Evolutionary conservation across 2,329 filamentous ascomycete genomes (phyloP), one percentile per base, ranked within the genome.

Genomic region (Aspergillus tubingensis): DNA sequence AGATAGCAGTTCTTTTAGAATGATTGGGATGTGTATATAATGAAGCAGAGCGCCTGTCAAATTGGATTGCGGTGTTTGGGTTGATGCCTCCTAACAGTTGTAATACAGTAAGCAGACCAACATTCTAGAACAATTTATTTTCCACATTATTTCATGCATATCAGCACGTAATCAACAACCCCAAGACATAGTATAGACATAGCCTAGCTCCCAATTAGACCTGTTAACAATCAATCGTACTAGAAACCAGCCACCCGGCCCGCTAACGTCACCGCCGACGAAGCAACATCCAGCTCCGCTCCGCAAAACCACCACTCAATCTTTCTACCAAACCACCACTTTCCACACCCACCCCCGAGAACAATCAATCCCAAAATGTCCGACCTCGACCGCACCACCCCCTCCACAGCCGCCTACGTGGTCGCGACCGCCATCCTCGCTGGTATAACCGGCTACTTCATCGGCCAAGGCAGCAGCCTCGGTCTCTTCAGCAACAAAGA

Each of bases 361-460:
- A 32, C 30, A 32, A 11, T 27, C 25, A 27, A 27, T 8, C 7
- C 25, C 25, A 32, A 32, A 61, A 77, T 77, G 75, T 66, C 75
- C 19, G 70, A 73, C 3, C 27, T 74, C 25, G 77, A 82, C 36
- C 75, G 73, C 36, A 59, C 78, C 23, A 78, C 83, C 13, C 82
- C 85, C 2, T 85, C 83, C 3, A 82, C 82, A 11, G 77, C 79
- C 13, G 84, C 86, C 62, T 82, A 92, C 60, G 81, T 92, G 49
- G 79, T 94, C 64, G 86, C 88, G 57, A 92, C 91, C 17, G 88
- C 88, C 65, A 84, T 96, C 63, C 80, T 94, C 59, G 85, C 89
- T 64, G 87, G 91, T 67, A 74, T 95, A 57, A 85, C 86, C 1
- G 93, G 93, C 69, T 96, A 94, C 78, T 86, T 92, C 68, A 75